A percentile compares a stretch with the other conserved stretches of the same genome.
Evolutionary conservation across 2,329 filamentous ascomycete genomes (phyloP).

Genomic region (Zymoseptoria tritici): DNA sequence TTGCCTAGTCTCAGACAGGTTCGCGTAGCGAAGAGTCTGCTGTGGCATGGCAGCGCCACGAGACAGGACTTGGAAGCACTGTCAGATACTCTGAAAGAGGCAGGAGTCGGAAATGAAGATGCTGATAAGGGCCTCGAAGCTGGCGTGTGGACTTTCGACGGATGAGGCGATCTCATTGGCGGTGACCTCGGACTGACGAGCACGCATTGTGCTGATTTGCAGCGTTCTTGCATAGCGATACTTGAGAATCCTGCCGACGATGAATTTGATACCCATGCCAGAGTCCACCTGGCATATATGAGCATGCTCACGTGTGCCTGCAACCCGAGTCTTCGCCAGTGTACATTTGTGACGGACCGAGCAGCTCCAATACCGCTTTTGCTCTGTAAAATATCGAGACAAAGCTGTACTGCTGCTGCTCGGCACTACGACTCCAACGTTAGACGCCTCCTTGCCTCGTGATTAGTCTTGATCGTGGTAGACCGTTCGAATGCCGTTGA

Average conservation of each 20-base stretch:
- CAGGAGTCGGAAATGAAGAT: conserved; percentile 9
- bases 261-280: not conserved
- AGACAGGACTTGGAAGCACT: conserved; percentile 33
- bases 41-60: conserved; percentile 32
- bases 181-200: not conserved
- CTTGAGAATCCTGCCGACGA: not conserved
- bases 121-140: conserved; percentile 7
- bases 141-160: conserved; percentile 22
- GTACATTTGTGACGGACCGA: no score
- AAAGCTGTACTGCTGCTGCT: not conserved
- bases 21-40: conserved; percentile 31
- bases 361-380: no score
- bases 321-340: no score
- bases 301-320: not conserved
- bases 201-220: not conserved
- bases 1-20: conserved; percentile 35
- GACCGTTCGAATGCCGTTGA: not conserved
- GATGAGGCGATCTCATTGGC: not conserved
- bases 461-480: not conserved
- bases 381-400: no score
- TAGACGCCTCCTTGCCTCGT: not conserved
- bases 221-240: not conserved
- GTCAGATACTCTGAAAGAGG: conserved; percentile 31
- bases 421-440: not conserved
- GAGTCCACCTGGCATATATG: not conserved